Base-by-base conservation (phyloP, 2,329 filamentous ascomycete species). In the Microdochium trichocladiopsis region DNA sequence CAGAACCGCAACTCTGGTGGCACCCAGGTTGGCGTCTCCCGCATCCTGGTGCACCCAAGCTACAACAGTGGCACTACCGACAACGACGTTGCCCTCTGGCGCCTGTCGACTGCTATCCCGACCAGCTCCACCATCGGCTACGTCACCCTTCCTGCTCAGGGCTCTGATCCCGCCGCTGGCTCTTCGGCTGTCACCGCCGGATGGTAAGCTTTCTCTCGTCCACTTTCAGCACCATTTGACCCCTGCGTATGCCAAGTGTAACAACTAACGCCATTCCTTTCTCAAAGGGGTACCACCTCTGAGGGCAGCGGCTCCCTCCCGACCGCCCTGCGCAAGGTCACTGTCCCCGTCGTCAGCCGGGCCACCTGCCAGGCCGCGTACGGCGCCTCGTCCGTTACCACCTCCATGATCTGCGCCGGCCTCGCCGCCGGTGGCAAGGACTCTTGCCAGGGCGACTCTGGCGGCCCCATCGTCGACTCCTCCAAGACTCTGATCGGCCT, bases 341-440 rank as follows among this genome's bases (percentile, higher is more conserved):
- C 58, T 10, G 60, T 67, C 8, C 65, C 65, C n/a, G 56, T 66
- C 25, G 51, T 67, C 53, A 53, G 55, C 36, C 65, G 65, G 43
- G 23, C 58, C 22, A 56, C 56, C 12, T 67, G 65, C 58, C 53
- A 56, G 41, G 5, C 50, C 9, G 47, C 57, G 49, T 67, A 67
- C 49, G 50, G 57, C 0, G 50, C 54, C n/a, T 58, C 56, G 4
- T 12, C 53, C 48, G 52, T 68, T 52, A 67, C 64, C 49, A 52
- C 51, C 53, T 57, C 57, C 59, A 67, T 67, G 65, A 58, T 68
- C 60, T 68, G 65, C 58, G 65, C 65, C 47, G 65, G 63, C 12
- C 28, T 57, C 11, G 14, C 55, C 2, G 47, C 49, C 4, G 65
- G 65, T 12, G 64, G 62, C 36, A 62, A 60, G 56, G 65, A 68